Evolutionary conservation across 1,284 basidiomycete species (phyloP).

Genomic region (Ganoderma multipileum): DNA sequence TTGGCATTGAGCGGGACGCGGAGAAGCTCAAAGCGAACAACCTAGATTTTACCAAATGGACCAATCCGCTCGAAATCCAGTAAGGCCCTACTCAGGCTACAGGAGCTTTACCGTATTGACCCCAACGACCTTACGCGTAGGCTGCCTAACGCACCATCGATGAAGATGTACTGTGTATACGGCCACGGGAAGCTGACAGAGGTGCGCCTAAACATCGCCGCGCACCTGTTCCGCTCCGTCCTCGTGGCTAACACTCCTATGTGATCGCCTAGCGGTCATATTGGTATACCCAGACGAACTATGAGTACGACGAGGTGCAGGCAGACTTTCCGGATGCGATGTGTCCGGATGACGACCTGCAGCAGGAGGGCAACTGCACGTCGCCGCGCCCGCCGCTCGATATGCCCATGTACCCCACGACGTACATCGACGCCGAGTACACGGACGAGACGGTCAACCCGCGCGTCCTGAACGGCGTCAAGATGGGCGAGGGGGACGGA

Average conservation of each 20-base stretch:
- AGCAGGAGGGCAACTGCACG: conserved; percentile 43
- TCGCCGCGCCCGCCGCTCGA: conserved; percentile 58
- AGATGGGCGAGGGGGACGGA: conserved; percentile 94
- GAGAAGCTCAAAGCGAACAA: conserved; percentile 70
- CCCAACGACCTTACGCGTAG: conserved; percentile 44
- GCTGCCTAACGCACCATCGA: conserved; percentile 89
- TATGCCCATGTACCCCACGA: conserved; percentile 64
- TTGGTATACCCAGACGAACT: conserved; percentile 60
- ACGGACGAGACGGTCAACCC: conserved; percentile 70
- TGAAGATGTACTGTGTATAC: conserved; percentile 95
- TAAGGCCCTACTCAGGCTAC: conserved; percentile 39
- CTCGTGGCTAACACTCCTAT: not conserved
- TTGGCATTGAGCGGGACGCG: conserved; percentile 87
- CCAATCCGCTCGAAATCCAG: conserved; percentile 94
- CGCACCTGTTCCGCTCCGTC: not conserved
- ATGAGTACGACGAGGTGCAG: conserved; percentile 68
- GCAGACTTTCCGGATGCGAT: conserved; percentile 52
- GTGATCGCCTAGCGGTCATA: conserved; percentile 68
- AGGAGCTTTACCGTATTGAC: not conserved
- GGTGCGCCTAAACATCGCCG: conserved; percentile 46
- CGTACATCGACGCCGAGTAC: conserved; percentile 87
- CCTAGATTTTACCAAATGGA: conserved; percentile 84
- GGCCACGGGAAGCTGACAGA: conserved; percentile 98
- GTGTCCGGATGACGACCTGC: conserved; percentile 43
- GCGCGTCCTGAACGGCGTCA: conserved; percentile 84